A percentile compares a stretch with the other conserved stretches of the same genome.
Evolutionary conservation across 2,329 filamentous ascomycete genomes (phyloP).

Genomic region (Penicillium janthinellum): DNA sequence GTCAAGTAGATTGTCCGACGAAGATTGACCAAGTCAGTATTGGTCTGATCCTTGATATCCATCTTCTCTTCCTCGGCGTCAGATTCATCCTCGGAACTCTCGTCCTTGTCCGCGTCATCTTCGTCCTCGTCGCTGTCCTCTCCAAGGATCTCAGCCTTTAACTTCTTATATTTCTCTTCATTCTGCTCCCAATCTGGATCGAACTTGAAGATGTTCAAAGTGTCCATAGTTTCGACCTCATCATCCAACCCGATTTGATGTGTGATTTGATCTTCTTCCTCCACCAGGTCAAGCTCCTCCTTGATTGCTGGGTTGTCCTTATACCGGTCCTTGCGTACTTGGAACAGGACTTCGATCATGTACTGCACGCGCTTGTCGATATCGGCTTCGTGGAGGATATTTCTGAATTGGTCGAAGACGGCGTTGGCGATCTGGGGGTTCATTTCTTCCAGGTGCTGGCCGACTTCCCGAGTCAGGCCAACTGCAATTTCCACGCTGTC

Average conservation of each 20-base stretch:
- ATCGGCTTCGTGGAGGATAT: constrained; percentile 91
- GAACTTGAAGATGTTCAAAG: constrained; percentile 92
- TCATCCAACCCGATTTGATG: constrained; percentile 82
- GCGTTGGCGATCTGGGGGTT: constrained; percentile 81
- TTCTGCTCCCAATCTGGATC: constrained; percentile 88
- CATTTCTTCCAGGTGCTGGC: constrained; percentile 94
- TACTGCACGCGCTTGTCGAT: constrained; percentile 99
- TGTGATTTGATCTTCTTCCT: constrained; percentile 98
- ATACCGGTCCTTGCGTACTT: constrained; percentile 93
- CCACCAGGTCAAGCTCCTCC: constrained; percentile 91
- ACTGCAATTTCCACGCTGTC: constrained; percentile 98
- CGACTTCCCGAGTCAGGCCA: constrained; percentile 87
- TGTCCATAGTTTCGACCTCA: constrained; percentile 80
- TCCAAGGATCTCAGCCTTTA: constrained; percentile 92
- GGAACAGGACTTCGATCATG: constrained; percentile 97
- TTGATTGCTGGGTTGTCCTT: constrained; percentile 90
- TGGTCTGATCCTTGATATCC: constrained; percentile 97
- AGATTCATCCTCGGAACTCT: constrained; percentile 69
- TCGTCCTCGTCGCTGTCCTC: constrained; percentile 86
- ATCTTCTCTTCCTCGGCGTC: constrained; percentile 77
- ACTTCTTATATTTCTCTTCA: constrained; percentile 83
- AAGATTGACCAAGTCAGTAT: constrained; percentile 91
- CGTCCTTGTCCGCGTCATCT: constrained; percentile 61
- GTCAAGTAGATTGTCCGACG: constrained; percentile 95
- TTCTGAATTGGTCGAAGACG: constrained; percentile 94